Base-by-base conservation (phyloP, 2,329 filamentous ascomycete genomes). In the Fusarium sp. region DNA sequence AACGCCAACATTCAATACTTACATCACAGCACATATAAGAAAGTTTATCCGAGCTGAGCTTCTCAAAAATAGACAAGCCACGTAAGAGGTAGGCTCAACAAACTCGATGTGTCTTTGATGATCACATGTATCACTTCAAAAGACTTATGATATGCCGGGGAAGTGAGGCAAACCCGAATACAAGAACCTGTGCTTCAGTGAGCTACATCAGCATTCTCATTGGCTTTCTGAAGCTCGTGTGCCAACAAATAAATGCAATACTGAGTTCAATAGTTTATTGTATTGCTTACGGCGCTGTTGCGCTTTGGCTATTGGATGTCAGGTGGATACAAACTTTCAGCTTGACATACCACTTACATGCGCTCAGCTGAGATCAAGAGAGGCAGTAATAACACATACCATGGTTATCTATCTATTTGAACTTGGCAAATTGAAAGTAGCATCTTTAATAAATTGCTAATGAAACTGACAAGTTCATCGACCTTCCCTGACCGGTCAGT, bases 141-240 rank as follows among this genome's bases (percentile, higher is more conserved):
- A 36, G 22, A 27, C 22, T 15, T 36, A 3, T 27, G 13, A 15
- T 27, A 27, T 52, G 33, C 49, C 27, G 3, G 17, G 4, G 25
- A 10, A 17, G 12, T 46, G 25, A 11, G 44, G 12, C 25, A 46
- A 29, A 2, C 8, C 27, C 11, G 8, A 29, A 10, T 4, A 14
- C 31, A 15, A 52, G 17, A 4, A 1, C 17, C 0, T 25, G 5
- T 36, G 13, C 8, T 36, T 52, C 47, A 52, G 4, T 15, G 0
- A 27, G 22, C 31, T 1, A 25, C 3, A 20, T 5, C 8, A 20
- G 17, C 0, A 36, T 12, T 25, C 6, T 0, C 6, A 52, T 52
- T 36, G 47, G 47, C 6, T 4, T 25, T 50, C 1, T 6, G 0
- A 15, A 36, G 31, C 49, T 27, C 22, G 27, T 1, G 1, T 15